A percentile compares a stretch with the other conserved stretches of the same genome.
phyloP scores from a whole-genome alignment of 495 filamentous ascomycete species.

The Neurospora sp. region DNA sequence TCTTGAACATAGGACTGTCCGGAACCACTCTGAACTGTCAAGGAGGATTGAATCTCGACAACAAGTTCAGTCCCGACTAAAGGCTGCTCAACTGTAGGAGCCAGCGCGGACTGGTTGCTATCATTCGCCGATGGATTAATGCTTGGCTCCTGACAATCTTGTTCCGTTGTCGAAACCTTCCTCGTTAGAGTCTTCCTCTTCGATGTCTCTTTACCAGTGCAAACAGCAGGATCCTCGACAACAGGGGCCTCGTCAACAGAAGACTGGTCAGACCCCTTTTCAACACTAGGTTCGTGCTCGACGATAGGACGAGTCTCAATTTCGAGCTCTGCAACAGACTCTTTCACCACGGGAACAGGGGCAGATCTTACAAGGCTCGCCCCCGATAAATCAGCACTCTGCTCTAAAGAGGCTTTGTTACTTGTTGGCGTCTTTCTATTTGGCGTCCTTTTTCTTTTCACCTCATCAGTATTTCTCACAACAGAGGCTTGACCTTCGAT shows the following conservation, averaged over 20 bases:
- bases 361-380: neutral
- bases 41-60: neutral
- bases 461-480: neutral
- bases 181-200: neutral
- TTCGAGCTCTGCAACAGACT: neutral
- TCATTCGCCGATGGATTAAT: neutral
- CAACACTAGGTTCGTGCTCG: neutral
- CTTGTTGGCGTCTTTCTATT: neutral
- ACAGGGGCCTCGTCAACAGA: neutral
- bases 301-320: neutral
- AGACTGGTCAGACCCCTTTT: neutral
- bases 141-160: neutral
- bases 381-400: neutral
- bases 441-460: neutral
- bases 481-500: neutral
- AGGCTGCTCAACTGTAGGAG: neutral
- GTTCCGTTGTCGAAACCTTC: neutral
- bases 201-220: neutral
- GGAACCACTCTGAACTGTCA: neutral
- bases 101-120: neutral
- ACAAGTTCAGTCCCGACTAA: neutral
- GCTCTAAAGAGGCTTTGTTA: neutral
- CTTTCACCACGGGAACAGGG: neutral
- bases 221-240: neutral
- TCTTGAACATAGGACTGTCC: neutral